Evolutionary conservation across 257 asterid genomes (phyloP), one percentile per base, ranked within the genome.

Genomic region (Solanum virginianum): DNA sequence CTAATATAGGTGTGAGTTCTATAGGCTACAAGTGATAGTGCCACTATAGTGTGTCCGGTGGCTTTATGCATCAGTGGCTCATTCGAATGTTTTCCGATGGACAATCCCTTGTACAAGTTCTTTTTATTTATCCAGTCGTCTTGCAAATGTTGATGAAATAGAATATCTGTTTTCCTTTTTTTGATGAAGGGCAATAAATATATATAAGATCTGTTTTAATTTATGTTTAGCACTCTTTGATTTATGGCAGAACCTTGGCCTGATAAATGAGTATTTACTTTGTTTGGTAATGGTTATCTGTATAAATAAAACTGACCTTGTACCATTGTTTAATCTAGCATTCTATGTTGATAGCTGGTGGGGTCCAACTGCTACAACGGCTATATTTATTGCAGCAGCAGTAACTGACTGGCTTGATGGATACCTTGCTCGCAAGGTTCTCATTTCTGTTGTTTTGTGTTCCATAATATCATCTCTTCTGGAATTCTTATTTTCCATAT

Each of bases 341-440:
- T 97, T 95, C 92, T 97, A 95, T 89, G 90, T 86, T 72, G 94
- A 93, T 89, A 90, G 93, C 86, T 90, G 97, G 96, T 97, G 99
- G 99, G 99, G 98, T 55, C 94, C 99, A 1, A 83, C 91, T 84
- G 94, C 90, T 51, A 92, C 99, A 39, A 92, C 98, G n/a, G 93
- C 93, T 68, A 94, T 97, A 83, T 97, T 97, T 84, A 72, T 95
- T 79, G 93, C 92, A 29, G 99, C 99, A 17, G 96, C 99, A 53
- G 80, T 94, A 69, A 97, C 99, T 6, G 99, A 97, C 92, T 97
- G 99, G 99, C 98, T 95, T 84, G 99, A 97, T 86, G 99, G 99
- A 22, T 95, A 95, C 88, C 97, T 97, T 87, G 98, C 99, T 68
- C 90, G 99, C 81, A 95, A 91, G 98, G 99, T 97, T 88, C 84